A percentile compares a stretch with the other conserved stretches of the same genome.
Evolutionary conservation across 2,329 filamentous ascomycete species (phyloP).

Genomic region (Aureobasidium sp.): DNA sequence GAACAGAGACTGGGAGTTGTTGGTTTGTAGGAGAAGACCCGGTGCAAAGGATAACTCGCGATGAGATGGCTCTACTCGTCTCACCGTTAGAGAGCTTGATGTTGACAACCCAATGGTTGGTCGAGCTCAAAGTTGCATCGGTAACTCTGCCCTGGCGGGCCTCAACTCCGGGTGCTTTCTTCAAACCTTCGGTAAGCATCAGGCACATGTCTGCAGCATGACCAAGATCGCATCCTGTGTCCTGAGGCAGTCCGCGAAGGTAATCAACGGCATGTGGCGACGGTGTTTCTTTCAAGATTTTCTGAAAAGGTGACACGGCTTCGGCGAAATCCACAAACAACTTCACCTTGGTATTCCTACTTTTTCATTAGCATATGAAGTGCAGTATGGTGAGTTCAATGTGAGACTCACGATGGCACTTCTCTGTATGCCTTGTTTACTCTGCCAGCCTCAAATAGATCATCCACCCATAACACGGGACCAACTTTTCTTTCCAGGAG

Average conservation of each 20-base stretch:
- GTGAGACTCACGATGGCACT: slow-evolving; percentile 46
- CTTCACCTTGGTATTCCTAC: slow-evolving; percentile 54
- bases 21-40: slow-evolving; percentile 46
- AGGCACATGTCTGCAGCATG: slow-evolving; percentile 52
- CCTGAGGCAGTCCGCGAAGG: slow-evolving; percentile 48
- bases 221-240: slow-evolving; percentile 51
- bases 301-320: slow-evolving; percentile 46
- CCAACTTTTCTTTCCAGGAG: slow-evolving; percentile 47
- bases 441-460: slow-evolving; percentile 43
- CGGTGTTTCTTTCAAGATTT: slow-evolving; percentile 42
- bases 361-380: slow-evolving; percentile 7
- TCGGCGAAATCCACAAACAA: slow-evolving; percentile 53
- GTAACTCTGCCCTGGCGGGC: slow-evolving; percentile 35
- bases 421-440: slow-evolving; percentile 49
- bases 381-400: background rate
- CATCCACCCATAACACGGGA: slow-evolving; percentile 54
- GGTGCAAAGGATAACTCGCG: slow-evolving; percentile 52
- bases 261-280: slow-evolving; percentile 49
- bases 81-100: slow-evolving; percentile 21
- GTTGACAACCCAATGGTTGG: slow-evolving; percentile 34
- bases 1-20: slow-evolving; percentile 37
- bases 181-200: slow-evolving; percentile 42
- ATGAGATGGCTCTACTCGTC: slow-evolving; percentile 28
- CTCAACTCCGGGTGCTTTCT: slow-evolving; percentile 34
- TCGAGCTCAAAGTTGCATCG: slow-evolving; percentile 34